Base-by-base conservation (phyloP, 163 green algal species). In the Scenedesmus sp. region DNA sequence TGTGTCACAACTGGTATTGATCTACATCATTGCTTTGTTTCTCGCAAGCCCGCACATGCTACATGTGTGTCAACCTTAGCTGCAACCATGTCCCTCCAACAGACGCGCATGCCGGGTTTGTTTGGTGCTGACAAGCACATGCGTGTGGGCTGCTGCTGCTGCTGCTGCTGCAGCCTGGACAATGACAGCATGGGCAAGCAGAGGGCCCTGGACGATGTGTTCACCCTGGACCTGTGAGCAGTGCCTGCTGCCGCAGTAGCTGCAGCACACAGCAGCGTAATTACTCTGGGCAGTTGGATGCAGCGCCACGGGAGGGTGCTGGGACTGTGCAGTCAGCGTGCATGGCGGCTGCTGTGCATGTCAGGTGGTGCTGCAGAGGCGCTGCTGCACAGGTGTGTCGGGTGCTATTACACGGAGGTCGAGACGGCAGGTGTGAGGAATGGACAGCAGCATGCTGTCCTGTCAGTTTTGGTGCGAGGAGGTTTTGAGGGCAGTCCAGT, bases 181-280 rank as follows among this genome's bases (percentile, higher is more conserved):
- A 88, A 88, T n/a, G 81, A 88, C 62, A 77, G 79, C 20, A 20
- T 84, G 3, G 10, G 73, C 57, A 84, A 59, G 64, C 16, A 70
- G 1, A 83, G 54, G n/a, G 52, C 5, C 9, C 62, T 92, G 18
- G 88, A 92, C 2, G 88, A 88, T 52, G 79, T 92, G 6, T 92
- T 92, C 66, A 26, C 76, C 18, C 88, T 92, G 79, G 88, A 92
- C 79, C 60, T 92, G 15, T 92, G 79, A 92, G 82, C n/a, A 23
- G 59, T 52, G 13, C 26, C 9, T 10, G 74, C 74, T 13, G n/a
- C 26, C n/a, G 74, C 74, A 46, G 10, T 46, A 13, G 74, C 74
- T 10, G 59, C 59, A 64, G 9, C 9, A 64, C 59, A 26, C 67
- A 26, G 67, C 67, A 79, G 46, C 34, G 18, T 8, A 13, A 84